Evolutionary conservation across 805 yeast genomes (phyloP).

Genomic region (Lipomyces starkeyi): DNA sequence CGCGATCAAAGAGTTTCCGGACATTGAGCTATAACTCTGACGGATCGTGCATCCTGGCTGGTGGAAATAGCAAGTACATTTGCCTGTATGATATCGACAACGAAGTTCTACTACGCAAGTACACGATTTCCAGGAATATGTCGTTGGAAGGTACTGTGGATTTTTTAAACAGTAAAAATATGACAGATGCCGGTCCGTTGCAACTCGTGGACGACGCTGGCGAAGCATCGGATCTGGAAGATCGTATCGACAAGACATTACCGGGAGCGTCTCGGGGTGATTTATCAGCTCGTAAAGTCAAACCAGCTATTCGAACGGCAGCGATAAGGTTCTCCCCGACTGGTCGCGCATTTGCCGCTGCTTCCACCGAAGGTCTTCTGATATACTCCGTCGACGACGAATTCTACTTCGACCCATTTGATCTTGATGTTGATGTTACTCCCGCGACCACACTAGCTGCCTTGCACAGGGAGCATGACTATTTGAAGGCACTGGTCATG

Average conservation of each 20-base stretch:
- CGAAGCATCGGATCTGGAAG: slow-evolving; percentile 84
- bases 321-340: slow-evolving; percentile 86
- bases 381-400: slow-evolving; percentile 79
- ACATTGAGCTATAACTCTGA: slow-evolving; percentile 86
- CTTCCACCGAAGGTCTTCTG: slow-evolving; percentile 91
- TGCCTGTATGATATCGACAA: slow-evolving; percentile 90
- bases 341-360: slow-evolving; percentile 87
- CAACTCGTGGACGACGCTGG: slow-evolving; percentile 85
- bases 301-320: slow-evolving; percentile 85
- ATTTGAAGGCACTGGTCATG: slow-evolving; percentile 84
- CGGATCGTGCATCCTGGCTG: slow-evolving; percentile 86
- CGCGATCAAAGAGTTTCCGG: slow-evolving; percentile 82
- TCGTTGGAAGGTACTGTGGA: slow-evolving; percentile 85
- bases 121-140: slow-evolving; percentile 88
- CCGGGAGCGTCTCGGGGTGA: slow-evolving; percentile 92
- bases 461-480: slow-evolving; percentile 58
- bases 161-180: slow-evolving; percentile 73
- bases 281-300: slow-evolving; percentile 70
- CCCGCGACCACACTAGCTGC: slow-evolving; percentile 73
- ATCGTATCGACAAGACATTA: slow-evolving; percentile 70
- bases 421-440: slow-evolving; percentile 89
- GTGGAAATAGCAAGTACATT: slow-evolving; percentile 88
- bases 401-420: slow-evolving; percentile 88
- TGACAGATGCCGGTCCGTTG: slow-evolving; percentile 87
- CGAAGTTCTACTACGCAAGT: slow-evolving; percentile 82